A percentile compares a stretch with the other conserved stretches of the same genome.
Conservation (phyloP, 768 basidiomycete species). For the Suillus cothurnatus region DNA sequence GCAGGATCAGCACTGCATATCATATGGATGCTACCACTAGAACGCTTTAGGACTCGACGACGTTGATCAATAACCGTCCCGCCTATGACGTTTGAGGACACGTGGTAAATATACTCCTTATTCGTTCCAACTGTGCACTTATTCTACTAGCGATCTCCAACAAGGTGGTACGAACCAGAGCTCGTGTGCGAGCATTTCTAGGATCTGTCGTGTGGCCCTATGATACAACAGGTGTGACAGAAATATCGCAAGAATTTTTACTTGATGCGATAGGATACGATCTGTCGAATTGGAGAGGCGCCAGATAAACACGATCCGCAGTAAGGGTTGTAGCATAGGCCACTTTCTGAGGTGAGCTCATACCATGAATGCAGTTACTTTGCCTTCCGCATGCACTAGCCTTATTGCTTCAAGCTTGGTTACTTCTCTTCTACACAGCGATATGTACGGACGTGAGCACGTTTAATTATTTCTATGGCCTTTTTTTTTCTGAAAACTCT, state of each 20-base stretch:
- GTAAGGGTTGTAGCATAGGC: background rate
- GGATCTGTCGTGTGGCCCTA: background rate
- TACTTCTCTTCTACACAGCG: too few species aligned
- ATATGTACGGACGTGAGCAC: too few species aligned
- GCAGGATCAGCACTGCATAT: background rate
- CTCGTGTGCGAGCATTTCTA: background rate
- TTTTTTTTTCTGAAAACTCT: too few species aligned
- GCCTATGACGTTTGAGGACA: background rate
- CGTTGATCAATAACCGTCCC: background rate
- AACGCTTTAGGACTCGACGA: background rate
- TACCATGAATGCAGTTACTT: too few species aligned
- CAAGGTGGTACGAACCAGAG: background rate
- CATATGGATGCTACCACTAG: background rate
- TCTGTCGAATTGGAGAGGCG: background rate
- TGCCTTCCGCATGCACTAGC: too few species aligned
- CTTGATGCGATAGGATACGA: background rate
- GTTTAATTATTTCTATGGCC: background rate
- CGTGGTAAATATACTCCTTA: background rate
- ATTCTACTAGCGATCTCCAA: background rate
- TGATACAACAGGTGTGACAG: background rate
- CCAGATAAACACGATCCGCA: background rate
- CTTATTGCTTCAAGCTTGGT: too few species aligned
- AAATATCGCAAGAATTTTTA: background rate
- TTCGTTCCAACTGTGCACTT: background rate
- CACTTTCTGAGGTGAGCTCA: background rate